Base-by-base conservation (phyloP, 768 basidiomycete genomes). In the Phaeotremella skinneri region DNA sequence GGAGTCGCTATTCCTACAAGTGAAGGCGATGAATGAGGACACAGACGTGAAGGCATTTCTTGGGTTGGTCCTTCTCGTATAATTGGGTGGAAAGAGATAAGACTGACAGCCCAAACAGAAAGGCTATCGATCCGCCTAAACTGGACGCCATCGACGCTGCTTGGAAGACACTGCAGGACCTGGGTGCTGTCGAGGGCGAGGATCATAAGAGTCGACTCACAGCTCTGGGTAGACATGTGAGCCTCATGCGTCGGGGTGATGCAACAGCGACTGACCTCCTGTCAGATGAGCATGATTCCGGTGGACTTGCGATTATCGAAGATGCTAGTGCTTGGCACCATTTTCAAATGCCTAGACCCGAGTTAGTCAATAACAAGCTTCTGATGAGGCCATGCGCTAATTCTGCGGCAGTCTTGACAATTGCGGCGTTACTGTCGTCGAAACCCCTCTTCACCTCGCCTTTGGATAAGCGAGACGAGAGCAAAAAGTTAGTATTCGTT, bases 241-340 rank as follows among this genome's bases (percentile, higher is more conserved):
- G 74, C 60, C 26, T 56, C 42, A 49, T 58, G 26, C 11, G 25
- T 11, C 16, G 34, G 32, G 27, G 29, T 17, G 30, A 47, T 50
- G 27, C 31, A 63, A 21, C 25, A 30, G 34, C 4, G n/a, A 43
- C 53, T 47, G 27, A 48, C 49, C 17, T 31, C 6, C 7, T 17
- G 26, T 17, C 52, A 75, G 13, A 66, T 91, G 89, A 82, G 89
- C 2, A 82, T 86, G 77, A 81, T 96, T n/a, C 92, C 92, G 0
- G 79, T 94, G 14, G 93, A 97, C 76, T 79, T 93, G 9, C 82
- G 90, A 39, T 81, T 97, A 26, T 90, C 85, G 6, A 97, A 96
- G 88, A 93, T 97, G 88, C 83, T 97, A 23, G 83, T 96, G 5
- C 80, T 96, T 0, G 91, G 84, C 0, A 83, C 86, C 4, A 82